Percentiles rank a stretch among this genome's conserved stretches.
Conservation (phyloP, 2,329 filamentous ascomycete species). For the Colletotrichum graminicola region DNA sequence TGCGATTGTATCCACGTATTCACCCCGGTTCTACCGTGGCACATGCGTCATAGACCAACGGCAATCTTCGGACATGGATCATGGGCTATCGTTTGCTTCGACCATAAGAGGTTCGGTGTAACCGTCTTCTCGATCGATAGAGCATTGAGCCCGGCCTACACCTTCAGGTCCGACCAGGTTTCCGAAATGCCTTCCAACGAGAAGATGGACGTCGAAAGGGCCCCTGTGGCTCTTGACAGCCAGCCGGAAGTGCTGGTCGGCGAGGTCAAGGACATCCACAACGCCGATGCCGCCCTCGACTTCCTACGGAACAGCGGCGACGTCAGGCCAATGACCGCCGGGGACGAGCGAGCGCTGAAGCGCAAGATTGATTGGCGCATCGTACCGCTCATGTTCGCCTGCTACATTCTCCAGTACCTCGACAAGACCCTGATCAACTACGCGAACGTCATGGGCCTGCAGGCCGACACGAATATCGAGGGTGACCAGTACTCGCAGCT, state of each 20-base stretch:
- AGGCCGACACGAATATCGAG: constrained; percentile 61
- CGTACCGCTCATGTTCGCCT: constrained; percentile 43
- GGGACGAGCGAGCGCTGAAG: constrained; percentile 32
- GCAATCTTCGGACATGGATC: neutral
- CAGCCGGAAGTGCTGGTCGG: constrained; percentile 26
- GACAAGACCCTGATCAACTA: constrained; percentile 50
- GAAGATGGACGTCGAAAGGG: constrained; percentile 24
- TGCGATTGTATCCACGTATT: neutral
- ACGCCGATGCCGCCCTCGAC: constrained; percentile 26
- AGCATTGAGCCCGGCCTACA: no score
- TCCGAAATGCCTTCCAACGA: constrained; percentile 11
- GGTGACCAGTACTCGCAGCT: constrained; percentile 69
- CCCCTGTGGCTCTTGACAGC: neutral
- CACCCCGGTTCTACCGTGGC: neutral
- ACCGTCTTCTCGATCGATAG: neutral
- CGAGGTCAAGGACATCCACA: constrained; percentile 21
- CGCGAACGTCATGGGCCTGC: constrained; percentile 66
- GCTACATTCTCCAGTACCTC: constrained; percentile 37
- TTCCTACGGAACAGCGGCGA: constrained; percentile 23
- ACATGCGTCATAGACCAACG: constrained; percentile 19
- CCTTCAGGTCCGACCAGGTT: neutral
- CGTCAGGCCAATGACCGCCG: constrained; percentile 11
- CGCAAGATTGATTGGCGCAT: constrained; percentile 43
- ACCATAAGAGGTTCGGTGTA: neutral
- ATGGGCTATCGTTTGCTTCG: neutral